Conservation (phyloP, 257 asterid species). For the Gentiana straminea region DNA sequence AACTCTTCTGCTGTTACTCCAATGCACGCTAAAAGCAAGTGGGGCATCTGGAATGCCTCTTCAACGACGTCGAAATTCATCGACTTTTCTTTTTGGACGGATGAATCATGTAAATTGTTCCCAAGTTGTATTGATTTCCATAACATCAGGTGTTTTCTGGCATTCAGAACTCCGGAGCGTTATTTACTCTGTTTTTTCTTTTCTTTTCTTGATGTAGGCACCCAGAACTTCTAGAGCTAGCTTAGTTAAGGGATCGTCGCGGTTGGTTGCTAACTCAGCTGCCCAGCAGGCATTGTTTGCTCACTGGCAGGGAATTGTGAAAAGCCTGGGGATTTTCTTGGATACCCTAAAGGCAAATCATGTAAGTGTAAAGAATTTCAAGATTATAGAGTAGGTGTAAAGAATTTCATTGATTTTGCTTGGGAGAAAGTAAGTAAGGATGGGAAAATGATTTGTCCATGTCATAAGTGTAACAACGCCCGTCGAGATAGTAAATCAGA, state of each 20-base stretch:
- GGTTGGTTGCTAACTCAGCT: constrained; percentile 69
- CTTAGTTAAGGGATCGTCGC: constrained; percentile 94
- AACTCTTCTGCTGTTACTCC: constrained; percentile 81
- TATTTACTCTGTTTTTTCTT: constrained; percentile 5
- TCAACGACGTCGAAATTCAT: constrained; percentile 87
- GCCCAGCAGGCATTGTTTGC: constrained; percentile 96
- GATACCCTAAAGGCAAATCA: constrained; percentile 73
- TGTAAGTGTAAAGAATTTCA: too few species aligned
- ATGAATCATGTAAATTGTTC: constrained; percentile 56
- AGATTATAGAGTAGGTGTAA: too few species aligned
- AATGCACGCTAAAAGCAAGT: constrained; percentile 94
- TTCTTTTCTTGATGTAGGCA: constrained; percentile 33
- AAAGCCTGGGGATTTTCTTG: constrained; percentile 77
- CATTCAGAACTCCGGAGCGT: constrained; percentile 9
- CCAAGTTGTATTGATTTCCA: background rate
- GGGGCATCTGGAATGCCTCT: constrained; percentile 89
- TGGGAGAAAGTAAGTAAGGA: too few species aligned
- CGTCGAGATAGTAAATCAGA: too few species aligned
- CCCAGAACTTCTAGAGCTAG: constrained; percentile 99
- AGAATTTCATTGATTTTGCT: too few species aligned
- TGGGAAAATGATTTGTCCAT: too few species aligned
- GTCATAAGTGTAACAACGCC: too few species aligned
- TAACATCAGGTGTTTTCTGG: constrained; percentile 8
- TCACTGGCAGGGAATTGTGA: constrained; percentile 99
- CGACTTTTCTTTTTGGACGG: constrained; percentile 85